These are phyloP conservation scores for Venturia oleaginea DNA, from an alignment of 2,329 filamentous ascomycete genomes.

Conservation along the genomic window DNA sequence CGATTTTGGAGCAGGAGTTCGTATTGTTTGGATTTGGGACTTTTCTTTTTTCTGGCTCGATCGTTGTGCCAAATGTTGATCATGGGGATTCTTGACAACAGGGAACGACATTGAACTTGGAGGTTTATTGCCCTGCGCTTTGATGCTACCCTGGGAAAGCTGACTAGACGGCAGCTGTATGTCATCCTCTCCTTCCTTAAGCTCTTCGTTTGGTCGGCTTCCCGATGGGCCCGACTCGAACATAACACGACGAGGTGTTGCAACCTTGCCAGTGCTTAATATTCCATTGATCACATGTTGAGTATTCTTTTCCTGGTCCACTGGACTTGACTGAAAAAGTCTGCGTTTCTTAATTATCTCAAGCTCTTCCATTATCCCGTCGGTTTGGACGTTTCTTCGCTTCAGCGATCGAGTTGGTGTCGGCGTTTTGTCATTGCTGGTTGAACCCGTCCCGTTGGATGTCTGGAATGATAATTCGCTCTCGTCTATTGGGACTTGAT, in stretches of 20 bases:
- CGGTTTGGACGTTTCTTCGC: background rate
- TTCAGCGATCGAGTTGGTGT: slow-evolving; percentile 21
- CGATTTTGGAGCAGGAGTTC: slow-evolving; percentile 23
- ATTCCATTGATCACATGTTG: background rate
- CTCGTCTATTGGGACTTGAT: background rate
- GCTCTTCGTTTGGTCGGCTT: background rate
- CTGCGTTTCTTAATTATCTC: slow-evolving; percentile 11
- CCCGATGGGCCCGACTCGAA: slow-evolving; percentile 4
- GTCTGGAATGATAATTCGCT: background rate
- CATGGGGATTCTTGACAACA: slow-evolving; percentile 67
- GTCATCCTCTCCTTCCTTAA: background rate
- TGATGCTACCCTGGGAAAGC: slow-evolving; percentile 32
- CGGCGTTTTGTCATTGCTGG: background rate
- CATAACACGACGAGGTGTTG: slow-evolving; percentile 6
- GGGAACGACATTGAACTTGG: slow-evolving; percentile 53
- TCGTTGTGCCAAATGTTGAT: slow-evolving; percentile 52
- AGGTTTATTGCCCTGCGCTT: slow-evolving; percentile 27
- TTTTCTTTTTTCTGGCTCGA: slow-evolving; percentile 57
- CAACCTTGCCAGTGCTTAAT: slow-evolving; percentile 1
- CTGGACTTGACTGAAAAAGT: background rate
- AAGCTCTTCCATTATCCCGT: slow-evolving; percentile 7
- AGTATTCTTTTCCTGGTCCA: background rate
- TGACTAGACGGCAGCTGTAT: slow-evolving; percentile 17
- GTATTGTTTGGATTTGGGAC: slow-evolving; percentile 35
- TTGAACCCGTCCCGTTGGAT: background rate